Base-by-base conservation (phyloP, 2,329 filamentous ascomycete genomes). In the Xylariaceae sp. region DNA sequence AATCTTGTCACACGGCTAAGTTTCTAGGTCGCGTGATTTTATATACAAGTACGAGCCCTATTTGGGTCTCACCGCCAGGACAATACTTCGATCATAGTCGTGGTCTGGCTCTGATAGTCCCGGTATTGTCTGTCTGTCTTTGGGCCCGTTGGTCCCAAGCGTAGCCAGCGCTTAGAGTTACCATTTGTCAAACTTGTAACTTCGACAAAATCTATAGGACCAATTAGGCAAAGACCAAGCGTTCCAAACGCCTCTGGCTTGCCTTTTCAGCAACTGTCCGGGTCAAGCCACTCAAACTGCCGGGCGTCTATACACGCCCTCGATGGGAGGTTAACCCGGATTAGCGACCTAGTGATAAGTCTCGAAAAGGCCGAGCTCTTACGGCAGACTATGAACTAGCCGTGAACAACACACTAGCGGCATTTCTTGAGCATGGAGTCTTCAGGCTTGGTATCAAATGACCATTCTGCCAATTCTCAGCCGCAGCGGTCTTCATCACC, bases 401-500 rank as follows among this genome's bases (percentile, higher is more conserved):
- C 29, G 11, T 47, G 37, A 30, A 15, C 26, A 40, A 29, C 40
- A 41, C 39, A 16, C 24, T 20, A 30, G 35, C 20, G 13, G 32
- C 18, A 50, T 47, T 21, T 47, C 27, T 46, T 40, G 39, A 61
- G 24, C 49, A 72, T 72, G 70, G 69, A 70, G 44, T 58, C 66
- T 11, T 58, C 59, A 20, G 63, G 59, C 32, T 58, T 60, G 54
- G 46, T 55, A 45, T 58, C 64, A 33, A 51, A 61, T 45, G 62
- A 59, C 30, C 33, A 50, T 7, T 54, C 63, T 46, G 52, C 64
- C 42, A 55, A 63, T 21, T 61, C 69, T 30, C 71, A 71, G 50
- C 62, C 63, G 13, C 62, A 66, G 32, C 64, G 72, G 26, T 60
- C 68, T 4, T 68, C 70, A 21, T 71, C 67, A 53, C 70, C 60